Conservation (phyloP, 306 rosid species). For the Acacia melanoxylon region DNA sequence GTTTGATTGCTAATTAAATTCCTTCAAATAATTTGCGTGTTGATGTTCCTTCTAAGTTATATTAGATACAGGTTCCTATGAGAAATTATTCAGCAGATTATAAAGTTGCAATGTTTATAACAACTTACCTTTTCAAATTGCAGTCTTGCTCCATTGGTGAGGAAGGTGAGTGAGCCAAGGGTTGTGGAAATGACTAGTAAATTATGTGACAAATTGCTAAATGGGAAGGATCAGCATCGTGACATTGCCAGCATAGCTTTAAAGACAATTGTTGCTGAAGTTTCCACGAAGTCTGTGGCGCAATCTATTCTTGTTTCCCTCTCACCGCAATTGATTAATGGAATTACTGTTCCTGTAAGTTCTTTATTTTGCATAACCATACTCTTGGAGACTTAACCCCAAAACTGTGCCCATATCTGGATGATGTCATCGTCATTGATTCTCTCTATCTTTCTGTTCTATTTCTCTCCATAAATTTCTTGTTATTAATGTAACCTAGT, state of each 20-base stretch:
- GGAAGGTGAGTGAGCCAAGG: slow-evolving; percentile 78
- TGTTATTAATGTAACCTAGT: not conserved
- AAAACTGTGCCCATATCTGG: not conserved
- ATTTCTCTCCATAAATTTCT: not conserved
- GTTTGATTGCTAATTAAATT: not conserved
- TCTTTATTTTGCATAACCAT: slow-evolving; percentile 16
- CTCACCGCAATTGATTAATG: slow-evolving; percentile 74
- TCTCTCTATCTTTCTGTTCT: not conserved
- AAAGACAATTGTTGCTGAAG: slow-evolving; percentile 93
- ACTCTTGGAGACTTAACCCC: slow-evolving; percentile 10
- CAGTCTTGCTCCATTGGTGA: slow-evolving; percentile 96
- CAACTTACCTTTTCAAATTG: slow-evolving; percentile 16
- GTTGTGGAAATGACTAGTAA: slow-evolving; percentile 89
- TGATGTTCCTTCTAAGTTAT: slow-evolving; percentile 7
- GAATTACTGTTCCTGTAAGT: slow-evolving; percentile 84
- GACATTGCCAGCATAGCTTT: slow-evolving; percentile 97
- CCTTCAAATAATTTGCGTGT: slow-evolving; percentile 11
- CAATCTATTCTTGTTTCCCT: slow-evolving; percentile 75
- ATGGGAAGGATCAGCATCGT: slow-evolving; percentile 93
- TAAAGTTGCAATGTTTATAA: not conserved
- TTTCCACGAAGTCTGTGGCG: slow-evolving; percentile 82
- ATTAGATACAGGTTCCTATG: not conserved
- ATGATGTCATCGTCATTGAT: slow-evolving; percentile 10
- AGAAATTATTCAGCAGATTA: not conserved
- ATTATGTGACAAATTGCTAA: slow-evolving; percentile 80